These are phyloP conservation scores for Pyrus pyrifolia DNA, from an alignment of 306 rosid genomes.

Conservation along the genomic window DNA sequence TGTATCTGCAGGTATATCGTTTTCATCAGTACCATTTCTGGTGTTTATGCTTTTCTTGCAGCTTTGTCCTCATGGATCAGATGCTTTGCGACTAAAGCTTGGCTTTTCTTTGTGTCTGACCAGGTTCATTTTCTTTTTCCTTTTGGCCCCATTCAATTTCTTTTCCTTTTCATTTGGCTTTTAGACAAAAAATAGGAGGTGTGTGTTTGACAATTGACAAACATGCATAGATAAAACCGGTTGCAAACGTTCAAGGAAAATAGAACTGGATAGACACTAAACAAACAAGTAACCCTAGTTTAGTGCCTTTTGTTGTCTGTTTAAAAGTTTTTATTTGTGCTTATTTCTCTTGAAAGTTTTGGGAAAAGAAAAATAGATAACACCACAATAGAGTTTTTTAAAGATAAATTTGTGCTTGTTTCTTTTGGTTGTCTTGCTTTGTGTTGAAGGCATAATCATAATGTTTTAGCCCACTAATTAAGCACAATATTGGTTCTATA, in stretches of 20 bases:
- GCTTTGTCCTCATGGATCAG: slow-evolving; percentile 50
- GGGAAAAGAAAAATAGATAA: neutral
- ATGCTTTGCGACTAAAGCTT: slow-evolving; percentile 44
- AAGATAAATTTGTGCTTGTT: no score
- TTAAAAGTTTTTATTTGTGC: neutral
- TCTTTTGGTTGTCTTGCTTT: neutral
- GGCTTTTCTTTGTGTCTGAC: slow-evolving; percentile 82
- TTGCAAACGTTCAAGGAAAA: neutral
- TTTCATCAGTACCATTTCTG: slow-evolving; percentile 55
- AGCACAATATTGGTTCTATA: neutral
- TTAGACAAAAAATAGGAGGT: neutral
- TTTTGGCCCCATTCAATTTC: neutral
- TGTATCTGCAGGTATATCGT: slow-evolving; percentile 60
- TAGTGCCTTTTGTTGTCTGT: neutral
- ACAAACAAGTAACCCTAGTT: no score
- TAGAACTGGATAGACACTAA: no score
- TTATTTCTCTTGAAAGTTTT: neutral
- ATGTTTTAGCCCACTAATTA: neutral
- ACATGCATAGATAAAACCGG: no score
- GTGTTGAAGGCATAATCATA: neutral
- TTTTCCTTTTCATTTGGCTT: neutral
- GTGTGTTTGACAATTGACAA: neutral
- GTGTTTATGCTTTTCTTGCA: slow-evolving; percentile 52
- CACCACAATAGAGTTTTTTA: neutral
- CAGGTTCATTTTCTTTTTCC: slow-evolving; percentile 43